phyloP scores from a whole-genome alignment of 257 asterid species.

The Verbascum thapsus region DNA sequence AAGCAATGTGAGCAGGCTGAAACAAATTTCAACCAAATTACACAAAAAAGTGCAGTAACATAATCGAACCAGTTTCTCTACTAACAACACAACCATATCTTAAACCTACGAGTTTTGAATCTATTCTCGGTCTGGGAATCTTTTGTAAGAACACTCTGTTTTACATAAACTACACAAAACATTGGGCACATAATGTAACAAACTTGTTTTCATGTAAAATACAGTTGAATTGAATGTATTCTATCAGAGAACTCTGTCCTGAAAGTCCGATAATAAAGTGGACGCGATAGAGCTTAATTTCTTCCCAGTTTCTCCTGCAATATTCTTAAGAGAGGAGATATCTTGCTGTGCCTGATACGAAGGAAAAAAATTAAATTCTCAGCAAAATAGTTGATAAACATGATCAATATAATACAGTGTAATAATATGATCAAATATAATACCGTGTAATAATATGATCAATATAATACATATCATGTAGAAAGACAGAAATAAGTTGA shows the following conservation, averaged over 20 bases:
- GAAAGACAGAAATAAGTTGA: background rate
- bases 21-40: no score
- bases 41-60: no score
- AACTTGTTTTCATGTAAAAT: constrained; percentile 33
- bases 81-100: constrained; percentile 21
- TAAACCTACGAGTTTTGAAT: constrained; percentile 18
- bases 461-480: constrained; percentile 1
- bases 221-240: constrained; percentile 10
- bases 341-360: constrained; percentile 88
- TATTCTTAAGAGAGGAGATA: constrained; percentile 80
- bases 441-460: background rate
- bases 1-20: no score
- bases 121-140: constrained; percentile 7
- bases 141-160: constrained; percentile 24
- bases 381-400: no score
- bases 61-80: no score
- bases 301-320: constrained; percentile 98
- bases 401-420: background rate
- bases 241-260: constrained; percentile 85
- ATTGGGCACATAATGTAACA: constrained; percentile 32
- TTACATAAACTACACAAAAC: constrained; percentile 25
- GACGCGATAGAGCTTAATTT: constrained; percentile 79
- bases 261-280: constrained; percentile 73
- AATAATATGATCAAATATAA: background rate
- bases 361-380: background rate